These are phyloP conservation scores for Raffaelea deltoideospora DNA, from an alignment of 2,329 filamentous ascomycete genomes.

Conservation along the genomic window DNA sequence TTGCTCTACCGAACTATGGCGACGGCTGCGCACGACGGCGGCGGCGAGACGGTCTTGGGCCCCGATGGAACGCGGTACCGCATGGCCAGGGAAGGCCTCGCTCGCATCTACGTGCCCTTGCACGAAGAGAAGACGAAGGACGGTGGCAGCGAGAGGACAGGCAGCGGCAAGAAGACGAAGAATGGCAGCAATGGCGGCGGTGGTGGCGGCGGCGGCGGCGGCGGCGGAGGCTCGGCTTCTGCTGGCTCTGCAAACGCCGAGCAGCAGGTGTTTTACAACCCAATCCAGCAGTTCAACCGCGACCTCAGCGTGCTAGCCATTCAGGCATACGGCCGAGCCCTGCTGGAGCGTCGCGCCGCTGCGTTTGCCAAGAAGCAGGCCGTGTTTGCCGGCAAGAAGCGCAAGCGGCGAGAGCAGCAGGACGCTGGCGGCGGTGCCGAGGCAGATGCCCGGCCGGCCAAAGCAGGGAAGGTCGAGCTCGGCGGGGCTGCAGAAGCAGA, in stretches of 20 bases:
- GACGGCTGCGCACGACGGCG: neutral
- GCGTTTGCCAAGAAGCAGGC: conserved; percentile 40
- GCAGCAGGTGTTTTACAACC: conserved; percentile 92
- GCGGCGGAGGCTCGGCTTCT: too few species aligned
- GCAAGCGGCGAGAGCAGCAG: conserved; percentile 25
- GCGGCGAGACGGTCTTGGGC: neutral
- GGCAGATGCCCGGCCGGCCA: conserved; percentile 13
- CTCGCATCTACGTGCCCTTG: conserved; percentile 39
- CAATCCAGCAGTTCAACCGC: conserved; percentile 97
- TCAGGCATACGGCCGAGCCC: conserved; percentile 67
- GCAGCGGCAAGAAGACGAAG: too few species aligned
- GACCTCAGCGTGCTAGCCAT: conserved; percentile 89
- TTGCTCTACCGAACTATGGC: too few species aligned
- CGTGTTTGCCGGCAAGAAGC: conserved; percentile 26
- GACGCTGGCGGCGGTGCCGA: neutral
- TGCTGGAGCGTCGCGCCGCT: conserved; percentile 31
- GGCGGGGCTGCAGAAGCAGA: neutral
- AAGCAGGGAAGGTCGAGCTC: conserved; percentile 12
- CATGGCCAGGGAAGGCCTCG: conserved; percentile 39
- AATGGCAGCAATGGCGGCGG: too few species aligned
- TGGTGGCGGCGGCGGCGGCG: conserved; percentile 12
- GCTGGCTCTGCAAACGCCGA: conserved; percentile 38
- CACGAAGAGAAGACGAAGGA: conserved; percentile 11
- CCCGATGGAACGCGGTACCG: conserved; percentile 32
- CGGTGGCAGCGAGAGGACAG: conserved; percentile 13